Percentiles rank a stretch among this genome's conserved stretches.
Conservation (phyloP, 208 protist species). For the Acanthamoeba culbertsoni region DNA sequence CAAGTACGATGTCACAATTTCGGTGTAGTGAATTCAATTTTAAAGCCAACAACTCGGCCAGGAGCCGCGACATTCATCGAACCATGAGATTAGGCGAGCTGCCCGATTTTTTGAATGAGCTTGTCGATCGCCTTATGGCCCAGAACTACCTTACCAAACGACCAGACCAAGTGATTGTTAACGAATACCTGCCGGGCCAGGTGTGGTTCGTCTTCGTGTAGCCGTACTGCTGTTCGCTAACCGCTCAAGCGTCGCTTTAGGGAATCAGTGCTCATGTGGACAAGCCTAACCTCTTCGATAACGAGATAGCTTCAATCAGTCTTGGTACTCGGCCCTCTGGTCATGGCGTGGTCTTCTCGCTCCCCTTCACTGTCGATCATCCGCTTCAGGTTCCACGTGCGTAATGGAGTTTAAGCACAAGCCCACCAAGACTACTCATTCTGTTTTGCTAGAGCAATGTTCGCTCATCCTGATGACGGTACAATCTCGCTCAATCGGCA, state of each 20-base stretch:
- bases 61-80: neutral
- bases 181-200: conserved; percentile 17
- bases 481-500: no score
- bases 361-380: neutral
- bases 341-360: neutral
- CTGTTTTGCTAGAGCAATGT: neutral
- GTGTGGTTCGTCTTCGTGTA: neutral
- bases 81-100: neutral
- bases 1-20: neutral
- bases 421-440: neutral
- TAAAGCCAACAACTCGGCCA: neutral
- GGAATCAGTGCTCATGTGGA: conserved; percentile 25
- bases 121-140: neutral
- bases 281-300: conserved; percentile 27
- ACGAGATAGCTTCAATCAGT: conserved; percentile 35
- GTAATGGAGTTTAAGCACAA: conserved; percentile 55
- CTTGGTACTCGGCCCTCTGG: no score
- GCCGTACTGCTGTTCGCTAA: neutral
- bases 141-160: neutral
- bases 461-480: conserved; percentile 28
- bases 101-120: neutral
- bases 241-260: neutral
- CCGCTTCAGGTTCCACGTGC: neutral
- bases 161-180: conserved; percentile 40
- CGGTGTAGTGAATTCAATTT: neutral